Base-by-base conservation (phyloP, 31 red algal species). In the Endocladia muricata region DNA sequence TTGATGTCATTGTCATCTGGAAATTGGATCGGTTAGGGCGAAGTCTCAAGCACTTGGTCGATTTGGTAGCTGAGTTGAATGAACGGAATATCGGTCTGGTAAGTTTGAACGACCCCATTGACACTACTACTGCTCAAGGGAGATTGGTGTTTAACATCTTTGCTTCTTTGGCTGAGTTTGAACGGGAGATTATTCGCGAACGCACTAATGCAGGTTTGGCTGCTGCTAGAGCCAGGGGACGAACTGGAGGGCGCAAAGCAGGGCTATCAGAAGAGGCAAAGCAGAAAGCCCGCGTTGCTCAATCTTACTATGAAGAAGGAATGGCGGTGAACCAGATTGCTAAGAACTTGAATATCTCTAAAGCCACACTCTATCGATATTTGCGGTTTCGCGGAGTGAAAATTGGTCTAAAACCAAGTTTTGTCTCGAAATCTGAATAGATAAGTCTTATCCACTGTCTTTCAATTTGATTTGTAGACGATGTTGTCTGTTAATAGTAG, bases 171-270 rank as follows among this genome's bases (percentile, higher is more conserved):
- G 47, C 47, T 15, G 47, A 52, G 47, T 52, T 52, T 52, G 47
- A 52, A 52, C 13, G 47, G n/a, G 47, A 52, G 11, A 52, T 52
- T 52, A 52, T 52, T 52, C 13, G 47, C n/a, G 11, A 13, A 52
- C 13, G 47, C 13, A 52, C 47, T 15, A 52, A 52, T 15, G 47
- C 47, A 15, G 47, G 47, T n/a, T 52, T 52, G n/a, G 47, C 13
- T 52, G 47, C 47, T 52, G 47, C 47, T 52, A 52, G 47, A 52
- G 47, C 47, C n/a, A 52, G 47, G n/a, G 47, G 47, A 52, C 47
- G 47, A 13, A 52, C 13, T 15, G 47, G 47, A 15, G 47, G 47
- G 13, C 47, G 47, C 47, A 13, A 13, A 15, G n/a, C 13, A 52
- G 47, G 47, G n/a, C 47, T 52, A 13, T 52, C 47, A 52, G n/a